Conservation (phyloP, 495 filamentous ascomycete genomes). For the Lophiostoma macrostomum region DNA sequence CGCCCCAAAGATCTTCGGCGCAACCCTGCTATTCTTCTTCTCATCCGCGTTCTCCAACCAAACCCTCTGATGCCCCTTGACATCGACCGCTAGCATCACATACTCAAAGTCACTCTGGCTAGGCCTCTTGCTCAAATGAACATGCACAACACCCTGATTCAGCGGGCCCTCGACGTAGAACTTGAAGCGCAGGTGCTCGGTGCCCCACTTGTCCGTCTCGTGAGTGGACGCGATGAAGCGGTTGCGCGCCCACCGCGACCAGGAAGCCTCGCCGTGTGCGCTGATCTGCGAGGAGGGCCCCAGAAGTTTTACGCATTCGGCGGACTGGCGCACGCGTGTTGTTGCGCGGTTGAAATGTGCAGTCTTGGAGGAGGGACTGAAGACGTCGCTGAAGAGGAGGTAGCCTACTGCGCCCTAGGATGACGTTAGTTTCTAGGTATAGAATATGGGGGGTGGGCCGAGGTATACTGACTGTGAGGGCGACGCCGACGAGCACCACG, state of each 20-base stretch:
- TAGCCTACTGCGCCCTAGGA: conserved; percentile 68
- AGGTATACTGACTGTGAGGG: conserved; percentile 62
- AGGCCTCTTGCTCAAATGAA: conserved; percentile 70
- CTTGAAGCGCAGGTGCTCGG: conserved; percentile 79
- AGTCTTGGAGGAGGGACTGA: conserved; percentile 79
- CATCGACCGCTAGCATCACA: conserved; percentile 75
- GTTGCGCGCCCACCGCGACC: conserved; percentile 78
- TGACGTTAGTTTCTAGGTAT: conserved; percentile 24
- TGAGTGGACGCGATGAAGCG: conserved; percentile 74
- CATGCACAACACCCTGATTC: conserved; percentile 66
- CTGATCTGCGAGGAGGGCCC: conserved; percentile 72
- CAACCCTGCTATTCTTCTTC: conserved; percentile 49
- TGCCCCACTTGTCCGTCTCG: conserved; percentile 68
- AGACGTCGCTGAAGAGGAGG: conserved; percentile 80
- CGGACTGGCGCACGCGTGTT: conserved; percentile 69
- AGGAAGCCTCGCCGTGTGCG: conserved; percentile 80
- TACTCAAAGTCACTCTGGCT: conserved; percentile 71
- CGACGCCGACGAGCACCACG: conserved; percentile 69
- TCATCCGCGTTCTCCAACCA: conserved; percentile 55
- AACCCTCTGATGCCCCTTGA: conserved; percentile 60
- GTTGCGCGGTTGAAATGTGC: conserved; percentile 87
- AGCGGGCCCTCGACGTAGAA: conserved; percentile 88
- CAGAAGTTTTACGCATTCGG: conserved; percentile 67
- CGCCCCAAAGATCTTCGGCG: conserved; percentile 60
- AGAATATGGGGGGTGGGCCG: background rate